Conservation (phyloP, 257 asterid genomes). For the Orobanche coerulescens region DNA sequence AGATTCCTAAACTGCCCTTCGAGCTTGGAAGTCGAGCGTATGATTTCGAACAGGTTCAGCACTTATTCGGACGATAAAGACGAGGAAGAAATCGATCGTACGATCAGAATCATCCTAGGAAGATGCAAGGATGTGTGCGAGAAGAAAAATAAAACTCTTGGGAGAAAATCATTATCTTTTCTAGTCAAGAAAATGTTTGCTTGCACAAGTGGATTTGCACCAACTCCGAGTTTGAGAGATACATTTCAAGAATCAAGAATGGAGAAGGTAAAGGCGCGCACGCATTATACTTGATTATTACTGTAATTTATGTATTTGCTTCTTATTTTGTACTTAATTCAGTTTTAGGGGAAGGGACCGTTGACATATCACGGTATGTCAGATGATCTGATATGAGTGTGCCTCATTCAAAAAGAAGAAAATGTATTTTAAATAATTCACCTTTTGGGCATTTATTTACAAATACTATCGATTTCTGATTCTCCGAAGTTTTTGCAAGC, state of each 20-base stretch:
- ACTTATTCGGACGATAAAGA: constrained; percentile 42
- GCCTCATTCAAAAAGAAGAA: no score
- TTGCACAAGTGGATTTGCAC: constrained; percentile 58
- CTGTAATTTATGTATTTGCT: not conserved
- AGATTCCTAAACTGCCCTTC: constrained; percentile 94
- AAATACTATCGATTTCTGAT: no score
- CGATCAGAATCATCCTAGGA: constrained; percentile 76
- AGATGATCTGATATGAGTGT: no score
- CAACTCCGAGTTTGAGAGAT: constrained; percentile 59
- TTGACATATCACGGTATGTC: no score
- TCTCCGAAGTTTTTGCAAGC: no score
- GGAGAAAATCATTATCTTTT: constrained; percentile 65
- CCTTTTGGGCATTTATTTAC: no score
- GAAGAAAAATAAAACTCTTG: constrained; percentile 48
- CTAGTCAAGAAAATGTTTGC: constrained; percentile 81
- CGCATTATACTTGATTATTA: no score
- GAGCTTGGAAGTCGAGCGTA: constrained; percentile 74
- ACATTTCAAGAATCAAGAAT: constrained; percentile 81
- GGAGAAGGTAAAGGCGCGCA: constrained; percentile 99
- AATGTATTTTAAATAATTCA: no score
- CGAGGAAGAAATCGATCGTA: constrained; percentile 83
- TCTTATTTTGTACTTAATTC: no score
- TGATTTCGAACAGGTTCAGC: constrained; percentile 47
- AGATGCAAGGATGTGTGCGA: constrained; percentile 77
- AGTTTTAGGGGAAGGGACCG: no score